Evolutionary conservation across 2,329 filamentous ascomycete genomes (phyloP), one percentile per base, ranked within the genome.

Genomic region (Penicillium hordei): DNA sequence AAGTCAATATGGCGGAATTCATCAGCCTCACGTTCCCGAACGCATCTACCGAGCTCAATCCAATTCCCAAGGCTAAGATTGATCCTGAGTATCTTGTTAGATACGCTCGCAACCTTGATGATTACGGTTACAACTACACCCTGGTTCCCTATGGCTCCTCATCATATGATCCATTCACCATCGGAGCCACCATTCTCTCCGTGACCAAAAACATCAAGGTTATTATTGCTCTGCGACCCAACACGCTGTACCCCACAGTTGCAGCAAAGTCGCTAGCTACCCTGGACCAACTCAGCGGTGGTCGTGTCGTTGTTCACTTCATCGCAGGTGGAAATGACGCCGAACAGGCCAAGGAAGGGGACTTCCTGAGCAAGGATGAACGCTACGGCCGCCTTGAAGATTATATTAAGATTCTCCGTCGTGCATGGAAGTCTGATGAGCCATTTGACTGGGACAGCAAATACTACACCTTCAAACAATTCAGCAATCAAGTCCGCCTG

Each of bases 61-160:
- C 81, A 2, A 79, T 84, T 55, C 80, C 81, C 0, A 76, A 76
- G 23, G 78, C 82, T n/a, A 58, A 69, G 0, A 77, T 86, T 13
- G 83, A 87, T 61, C 78, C 63, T 4, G 58, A 60, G 8, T 65
- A 59, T 34, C 54, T 65, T n/a, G 43, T 55, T 25, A 58, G 63
- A 4, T 65, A 65, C 25, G 61, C 63, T 34, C 61, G 63, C 12
- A 51, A 61, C 31, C 45, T 65, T n/a, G 59, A 65, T 60, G 83
- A 86, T 65, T 82, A 86, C 68, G 81, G 72, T 45, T 86, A 81
- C 76, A 84, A 86, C 70, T 86, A 86, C 69, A 87, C 84, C 0
- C 78, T 87, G 2, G 77, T 86, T 17, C 84, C 84, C 0, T 86
- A 87, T 60, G 79, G 80, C 50, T 85, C 83, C 0, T 78, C 78